Evolutionary conservation across 257 asterid species (phyloP), one percentile per base, ranked within the genome.

Genomic region (Anisodus tanguticus): DNA sequence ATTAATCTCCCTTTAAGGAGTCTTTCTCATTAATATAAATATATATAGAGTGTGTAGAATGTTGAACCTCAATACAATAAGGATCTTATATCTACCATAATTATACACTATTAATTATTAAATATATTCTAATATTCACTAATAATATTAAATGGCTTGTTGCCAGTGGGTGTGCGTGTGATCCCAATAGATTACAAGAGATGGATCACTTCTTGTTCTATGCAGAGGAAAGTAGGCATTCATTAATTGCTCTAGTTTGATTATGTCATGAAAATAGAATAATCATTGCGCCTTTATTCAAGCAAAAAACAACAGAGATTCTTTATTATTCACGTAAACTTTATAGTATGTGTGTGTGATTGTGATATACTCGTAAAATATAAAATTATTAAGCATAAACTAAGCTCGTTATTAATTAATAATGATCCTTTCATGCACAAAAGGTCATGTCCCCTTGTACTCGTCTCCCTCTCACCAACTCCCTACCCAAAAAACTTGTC

Each of bases 301-400:
- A 76, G 5, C 3, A 16, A 51, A 19, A 26, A 26, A 13, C 81
- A 76, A 76, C 81, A 47, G 9, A 47, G n/a, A 72, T 19, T 76
- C n/a, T 51, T 76, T 76, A 76, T 76, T 49, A 76, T 49, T 74
- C 45, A 72, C n/a, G 9, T 72, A n/a, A 72, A 72, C 58, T 47
- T 45, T 47, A 72, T 72, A 64, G 43, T 47, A 19, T 19, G 59
- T 71, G 57, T 0, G n/a, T 2, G 2, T n/a, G 62, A 49, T 22
- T 19, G 19, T 74, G 81, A 49, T 19, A 6, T 11, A 74, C 22
- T 47, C 12, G 12, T 10, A 74, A 74, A 22, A 10, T 72, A 72
- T 17, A 47, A 19, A 72, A 12, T 11, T 5, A n/a, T 2, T 72
- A 72, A n/a, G 10, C 58, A 71, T 45, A 9, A n/a, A 71, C 8